phyloP scores from a whole-genome alignment of 2,329 filamentous ascomycete species.

The Alternaria triticina region DNA sequence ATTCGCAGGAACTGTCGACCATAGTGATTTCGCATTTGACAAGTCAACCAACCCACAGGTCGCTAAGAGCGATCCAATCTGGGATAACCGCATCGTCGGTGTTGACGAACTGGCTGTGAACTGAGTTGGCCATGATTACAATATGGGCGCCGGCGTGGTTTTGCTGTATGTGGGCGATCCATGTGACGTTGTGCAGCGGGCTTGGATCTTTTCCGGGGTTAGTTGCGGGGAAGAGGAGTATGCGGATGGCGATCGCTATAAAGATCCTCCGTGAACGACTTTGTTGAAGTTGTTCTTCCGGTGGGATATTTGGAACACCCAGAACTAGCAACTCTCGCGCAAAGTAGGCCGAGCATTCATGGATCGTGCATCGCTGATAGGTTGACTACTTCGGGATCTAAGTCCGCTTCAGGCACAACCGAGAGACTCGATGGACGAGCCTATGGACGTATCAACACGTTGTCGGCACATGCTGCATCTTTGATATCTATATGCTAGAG shows the following conservation, averaged over 20 bases:
- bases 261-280: constrained; percentile 8
- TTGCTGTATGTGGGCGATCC: background rate
- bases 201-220: background rate
- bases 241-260: background rate
- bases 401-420: background rate
- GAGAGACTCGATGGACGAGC: too few relatives aligned
- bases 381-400: background rate
- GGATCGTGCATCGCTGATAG: background rate
- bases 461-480: too few relatives aligned
- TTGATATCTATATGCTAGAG: too few relatives aligned
- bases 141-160: background rate
- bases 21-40: constrained; percentile 24
- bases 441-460: too few relatives aligned
- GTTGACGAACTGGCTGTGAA: rapidly evolving
- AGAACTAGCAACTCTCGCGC: background rate
- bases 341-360: background rate
- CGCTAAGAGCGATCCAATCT: background rate
- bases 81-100: background rate
- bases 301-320: background rate
- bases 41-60: background rate
- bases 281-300: background rate
- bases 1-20: constrained; percentile 25
- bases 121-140: rapidly evolving
- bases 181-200: background rate
- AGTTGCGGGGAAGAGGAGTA: constrained; percentile 7